Evolutionary conservation across 129 eudicot species (phyloP), one percentile per base, ranked within the genome.

Genomic region (Apium graveolens): DNA sequence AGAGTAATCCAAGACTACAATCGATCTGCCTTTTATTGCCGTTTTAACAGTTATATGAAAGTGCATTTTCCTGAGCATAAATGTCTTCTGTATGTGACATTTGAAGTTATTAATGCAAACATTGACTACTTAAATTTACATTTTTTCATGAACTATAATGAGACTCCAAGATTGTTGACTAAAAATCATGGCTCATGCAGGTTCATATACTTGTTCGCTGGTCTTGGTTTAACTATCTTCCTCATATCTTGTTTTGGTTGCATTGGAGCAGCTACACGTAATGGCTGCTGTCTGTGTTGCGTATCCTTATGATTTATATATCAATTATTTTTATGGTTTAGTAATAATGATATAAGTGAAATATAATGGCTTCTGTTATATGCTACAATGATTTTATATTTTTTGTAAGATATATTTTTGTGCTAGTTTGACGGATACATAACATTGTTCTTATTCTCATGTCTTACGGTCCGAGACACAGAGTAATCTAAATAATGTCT

Each of bases 171-270:
- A 35, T 34, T 46, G 21, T 42, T 55, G 68, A 48, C 81, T 78
- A 55, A 51, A 75, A 38, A 18, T 55, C 75, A 71, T 69, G 62
- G 16, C 70, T 1, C 38, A 34, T 85, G 96, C 97, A 94, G 98
- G 98, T 94, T 94, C 82, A 88, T 94, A 70, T 91, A 87, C 85
- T 81, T 88, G 41, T 94, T 94, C 79, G 83, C 83, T 72, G 98
- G 97, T 48, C 84, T 90, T 81, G 98, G 98, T 70, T 92, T 82
- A 29, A 79, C 78, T 87, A 76, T 94, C 71, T 86, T 91, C 73
- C 48, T 94, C 75, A 75, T 94, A 81, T 89, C 98, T 65, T 91
- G 97, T 86, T 89, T 84, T 74, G 98, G 98, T 77, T 94, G 97
- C 85, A 90, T 94, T 65, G 98, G 93, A 83, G 85, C 97, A 48